Percentiles rank a stretch among this genome's conserved stretches.
Conservation (phyloP, 345 rosid species). For the Populus nigra region DNA sequence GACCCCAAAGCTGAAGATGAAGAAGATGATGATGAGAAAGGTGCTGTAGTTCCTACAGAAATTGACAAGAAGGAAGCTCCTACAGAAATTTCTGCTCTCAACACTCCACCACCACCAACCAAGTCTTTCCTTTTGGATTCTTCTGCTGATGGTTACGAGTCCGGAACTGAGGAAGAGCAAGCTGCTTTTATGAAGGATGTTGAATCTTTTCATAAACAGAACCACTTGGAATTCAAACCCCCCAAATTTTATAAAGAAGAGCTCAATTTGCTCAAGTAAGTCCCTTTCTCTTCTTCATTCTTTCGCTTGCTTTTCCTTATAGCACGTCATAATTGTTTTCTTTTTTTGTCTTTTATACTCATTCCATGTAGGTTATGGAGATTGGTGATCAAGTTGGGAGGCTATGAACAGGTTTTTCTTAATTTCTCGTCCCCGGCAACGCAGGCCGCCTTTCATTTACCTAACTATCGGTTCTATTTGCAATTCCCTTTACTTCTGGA, state of each 20-base stretch:
- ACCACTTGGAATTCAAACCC: constrained; percentile 29
- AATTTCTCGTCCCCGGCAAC: not conserved
- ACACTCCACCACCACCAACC: constrained; percentile 8
- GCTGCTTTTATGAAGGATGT: constrained; percentile 26
- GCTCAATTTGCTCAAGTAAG: constrained; percentile 35
- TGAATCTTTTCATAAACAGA: constrained; percentile 23
- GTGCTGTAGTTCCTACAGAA: no score
- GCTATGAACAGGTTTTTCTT: constrained; percentile 31
- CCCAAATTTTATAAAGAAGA: constrained; percentile 38
- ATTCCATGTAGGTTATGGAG: constrained; percentile 31
- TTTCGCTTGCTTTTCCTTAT: not conserved
- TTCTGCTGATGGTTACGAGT: constrained; percentile 30
- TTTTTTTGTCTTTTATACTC: not conserved
- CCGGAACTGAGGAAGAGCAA: constrained; percentile 36
- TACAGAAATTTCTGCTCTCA: constrained; percentile 17
- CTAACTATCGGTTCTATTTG: not conserved
- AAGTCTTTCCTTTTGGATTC: constrained; percentile 21
- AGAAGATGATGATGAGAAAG: constrained; percentile 22
- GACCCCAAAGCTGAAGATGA: constrained; percentile 22
- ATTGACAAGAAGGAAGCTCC: constrained; percentile 9
- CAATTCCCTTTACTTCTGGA: not conserved
- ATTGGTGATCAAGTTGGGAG: constrained; percentile 33
- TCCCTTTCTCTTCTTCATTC: not conserved
- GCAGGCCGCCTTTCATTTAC: not conserved
- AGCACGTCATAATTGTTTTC: not conserved